These are phyloP conservation scores for Cynara cardunculus DNA, from an alignment of 129 eudicot species.

Conservation along the genomic window DNA sequence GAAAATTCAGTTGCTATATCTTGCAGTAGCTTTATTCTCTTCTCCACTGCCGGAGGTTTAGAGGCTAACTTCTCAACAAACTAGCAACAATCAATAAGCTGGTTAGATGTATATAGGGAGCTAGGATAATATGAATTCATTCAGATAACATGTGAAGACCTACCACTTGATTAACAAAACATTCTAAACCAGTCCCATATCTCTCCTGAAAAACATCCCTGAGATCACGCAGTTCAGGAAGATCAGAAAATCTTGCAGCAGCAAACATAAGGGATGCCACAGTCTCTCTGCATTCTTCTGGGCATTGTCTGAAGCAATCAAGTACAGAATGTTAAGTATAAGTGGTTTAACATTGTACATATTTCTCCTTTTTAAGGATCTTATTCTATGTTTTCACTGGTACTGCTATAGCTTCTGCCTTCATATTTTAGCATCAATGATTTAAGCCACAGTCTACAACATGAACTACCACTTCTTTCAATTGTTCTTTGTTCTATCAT, in stretches of 20 bases:
- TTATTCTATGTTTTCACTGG: neutral
- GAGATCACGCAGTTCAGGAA: slow-evolving; percentile 91
- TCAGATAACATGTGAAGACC: neutral
- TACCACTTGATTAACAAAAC: slow-evolving; percentile 81
- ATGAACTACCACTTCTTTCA: neutral
- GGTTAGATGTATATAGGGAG: slow-evolving; percentile 18
- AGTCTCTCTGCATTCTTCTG: slow-evolving; percentile 91
- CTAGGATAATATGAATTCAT: neutral
- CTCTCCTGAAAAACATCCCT: slow-evolving; percentile 80
- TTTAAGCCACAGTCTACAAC: neutral
- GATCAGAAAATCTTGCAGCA: slow-evolving; percentile 95
- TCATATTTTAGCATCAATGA: neutral
- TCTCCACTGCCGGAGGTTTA: slow-evolving; percentile 57
- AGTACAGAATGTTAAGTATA: neutral
- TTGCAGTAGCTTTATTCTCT: slow-evolving; percentile 62
- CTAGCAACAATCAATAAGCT: slow-evolving; percentile 35
- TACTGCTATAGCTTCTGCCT: neutral
- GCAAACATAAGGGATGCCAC: slow-evolving; percentile 90
- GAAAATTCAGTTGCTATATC: slow-evolving; percentile 81
- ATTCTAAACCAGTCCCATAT: slow-evolving; percentile 79
- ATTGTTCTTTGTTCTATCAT: neutral
- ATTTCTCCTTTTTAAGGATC: neutral
- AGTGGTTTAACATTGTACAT: neutral
- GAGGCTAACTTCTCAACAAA: slow-evolving; percentile 74
- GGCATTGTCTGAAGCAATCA: slow-evolving; percentile 71